phyloP scores from a whole-genome alignment of 768 basidiomycete species.

The Lactifluus volemus region DNA sequence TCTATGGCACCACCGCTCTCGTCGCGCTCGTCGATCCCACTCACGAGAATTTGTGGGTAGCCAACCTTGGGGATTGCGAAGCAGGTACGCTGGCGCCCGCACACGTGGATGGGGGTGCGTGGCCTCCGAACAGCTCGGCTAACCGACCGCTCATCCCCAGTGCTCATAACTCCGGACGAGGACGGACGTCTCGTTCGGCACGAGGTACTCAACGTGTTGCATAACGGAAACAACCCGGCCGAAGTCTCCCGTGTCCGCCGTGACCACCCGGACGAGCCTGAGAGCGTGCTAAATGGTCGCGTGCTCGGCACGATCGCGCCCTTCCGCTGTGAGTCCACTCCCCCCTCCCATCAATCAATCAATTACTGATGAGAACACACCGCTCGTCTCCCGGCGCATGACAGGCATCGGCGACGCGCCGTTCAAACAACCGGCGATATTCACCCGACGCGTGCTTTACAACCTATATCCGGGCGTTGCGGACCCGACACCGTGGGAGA shows the following conservation, averaged over 20 bases:
- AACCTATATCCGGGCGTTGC: constrained; percentile 31
- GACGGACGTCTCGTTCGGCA: constrained; percentile 43
- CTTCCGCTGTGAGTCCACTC: constrained; percentile 51
- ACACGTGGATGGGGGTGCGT: background rate
- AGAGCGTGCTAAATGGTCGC: constrained; percentile 56
- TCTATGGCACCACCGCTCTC: constrained; percentile 78
- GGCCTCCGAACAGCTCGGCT: background rate
- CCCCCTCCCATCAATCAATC: background rate
- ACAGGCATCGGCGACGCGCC: constrained; percentile 30
- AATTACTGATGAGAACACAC: too few species aligned
- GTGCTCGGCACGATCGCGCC: constrained; percentile 75
- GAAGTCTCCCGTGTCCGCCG: constrained; percentile 56
- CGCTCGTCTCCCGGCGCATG: background rate
- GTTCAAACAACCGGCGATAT: constrained; percentile 31
- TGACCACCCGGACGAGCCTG: constrained; percentile 63
- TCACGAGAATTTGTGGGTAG: constrained; percentile 67
- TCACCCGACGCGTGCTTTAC: constrained; percentile 28
- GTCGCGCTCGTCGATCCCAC: constrained; percentile 66
- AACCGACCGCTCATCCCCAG: constrained; percentile 1
- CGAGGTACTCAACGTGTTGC: constrained; percentile 51
- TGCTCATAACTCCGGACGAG: constrained; percentile 37
- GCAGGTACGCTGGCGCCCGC: constrained; percentile 41
- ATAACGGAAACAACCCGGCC: constrained; percentile 61
- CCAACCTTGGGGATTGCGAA: constrained; percentile 76
- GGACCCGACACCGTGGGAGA: constrained; percentile 22